Evolutionary conservation across 106 monocot genomes (phyloP), one percentile per base, ranked within the genome.

Genomic region (Amphibolis antarctica): DNA sequence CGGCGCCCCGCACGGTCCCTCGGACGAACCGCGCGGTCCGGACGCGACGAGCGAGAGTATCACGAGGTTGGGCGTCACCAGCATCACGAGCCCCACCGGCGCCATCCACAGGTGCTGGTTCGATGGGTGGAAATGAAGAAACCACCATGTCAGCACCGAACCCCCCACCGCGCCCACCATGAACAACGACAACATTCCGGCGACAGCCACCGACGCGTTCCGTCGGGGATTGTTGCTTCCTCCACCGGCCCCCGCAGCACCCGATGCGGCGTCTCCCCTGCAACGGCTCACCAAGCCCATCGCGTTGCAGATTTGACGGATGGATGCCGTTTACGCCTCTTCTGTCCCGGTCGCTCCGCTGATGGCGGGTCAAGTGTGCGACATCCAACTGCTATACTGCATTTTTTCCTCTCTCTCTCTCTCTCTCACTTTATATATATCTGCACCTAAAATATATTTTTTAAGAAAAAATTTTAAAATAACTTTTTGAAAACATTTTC

Each of bases 41-140:
- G 84, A 64, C 42, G 74, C 59, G 74, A 66, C 66, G 62, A 84
- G 36, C 22, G 80, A 77, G 58, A 77, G 49, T 74, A 76, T 71
- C 12, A 65, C 63, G 55, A 84, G 9, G 46, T 60, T 23, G 9
- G 84, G 77, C 28, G 84, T 80, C 23, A 74, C 64, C 43, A 75
- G 20, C 7, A 84, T 12, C 50, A 84, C 49, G 22, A 84, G 63
- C 63, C 80, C 73, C 13, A 77, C 74, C 15, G 84, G 80, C 29
- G 74, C 80, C 84, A 84, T 84, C 84, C 84, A 84, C 19, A 74
- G 71, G 60, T 80, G 70, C 36, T 77, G 46, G 48, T 77, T 71
- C 62, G 69, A 50, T 5, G 44, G 67, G 54, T 74, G 80, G 60
- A 73, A 84, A 22, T 36, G 42, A 7, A 80, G 0, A 1, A 59